These are phyloP conservation scores for Moesziomyces sp. DNA, from an alignment of 1,284 basidiomycete species.

Conservation along the genomic window DNA sequence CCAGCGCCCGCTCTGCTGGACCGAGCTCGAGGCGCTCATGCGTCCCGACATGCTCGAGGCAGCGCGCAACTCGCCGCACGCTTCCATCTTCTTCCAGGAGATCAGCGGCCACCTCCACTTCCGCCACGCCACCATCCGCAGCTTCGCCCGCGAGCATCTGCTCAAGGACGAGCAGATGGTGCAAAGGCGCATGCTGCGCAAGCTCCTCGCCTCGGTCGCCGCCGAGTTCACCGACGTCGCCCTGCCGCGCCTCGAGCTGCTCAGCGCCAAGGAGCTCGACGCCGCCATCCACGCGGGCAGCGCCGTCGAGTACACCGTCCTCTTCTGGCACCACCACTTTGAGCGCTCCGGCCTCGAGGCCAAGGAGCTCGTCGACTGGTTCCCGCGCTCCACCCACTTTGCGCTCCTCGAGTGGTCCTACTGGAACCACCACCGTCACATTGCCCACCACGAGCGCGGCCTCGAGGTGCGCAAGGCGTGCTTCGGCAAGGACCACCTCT, in stretches of 20 bases:
- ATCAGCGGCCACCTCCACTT: slow-evolving; percentile 5
- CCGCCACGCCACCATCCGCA: slow-evolving; percentile 7
- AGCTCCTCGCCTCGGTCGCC: slow-evolving; percentile 40
- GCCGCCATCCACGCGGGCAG: slow-evolving; percentile 27
- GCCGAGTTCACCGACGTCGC: slow-evolving; percentile 48
- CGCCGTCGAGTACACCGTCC: slow-evolving; percentile 7
- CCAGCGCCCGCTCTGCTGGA: slow-evolving; percentile 3
- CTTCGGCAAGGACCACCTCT: slow-evolving; percentile 6
- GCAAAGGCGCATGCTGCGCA: slow-evolving; percentile 20
- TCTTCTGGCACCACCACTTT: slow-evolving; percentile 11
- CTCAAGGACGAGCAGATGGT: slow-evolving; percentile 2
- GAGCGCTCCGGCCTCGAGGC: slow-evolving; percentile 7
- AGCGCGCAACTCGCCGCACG: slow-evolving; percentile 1
- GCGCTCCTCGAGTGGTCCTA: slow-evolving; percentile 13
- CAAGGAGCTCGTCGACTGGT: not conserved
- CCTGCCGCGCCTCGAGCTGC: slow-evolving; percentile 15
- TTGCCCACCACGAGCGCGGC: not conserved
- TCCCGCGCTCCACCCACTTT: slow-evolving; percentile 8
- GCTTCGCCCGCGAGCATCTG: slow-evolving; percentile 3
- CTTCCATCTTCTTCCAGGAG: slow-evolving; percentile 2
- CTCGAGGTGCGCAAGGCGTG: slow-evolving; percentile 9
- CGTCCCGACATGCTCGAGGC: slow-evolving; percentile 2
- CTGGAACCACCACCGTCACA: slow-evolving; percentile 5
- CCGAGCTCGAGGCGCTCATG: slow-evolving; percentile 4
- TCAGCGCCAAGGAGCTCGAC: slow-evolving; percentile 17